These are phyloP conservation scores for Geranium brycei DNA, from an alignment of 345 rosid genomes.

Conservation along the genomic window DNA sequence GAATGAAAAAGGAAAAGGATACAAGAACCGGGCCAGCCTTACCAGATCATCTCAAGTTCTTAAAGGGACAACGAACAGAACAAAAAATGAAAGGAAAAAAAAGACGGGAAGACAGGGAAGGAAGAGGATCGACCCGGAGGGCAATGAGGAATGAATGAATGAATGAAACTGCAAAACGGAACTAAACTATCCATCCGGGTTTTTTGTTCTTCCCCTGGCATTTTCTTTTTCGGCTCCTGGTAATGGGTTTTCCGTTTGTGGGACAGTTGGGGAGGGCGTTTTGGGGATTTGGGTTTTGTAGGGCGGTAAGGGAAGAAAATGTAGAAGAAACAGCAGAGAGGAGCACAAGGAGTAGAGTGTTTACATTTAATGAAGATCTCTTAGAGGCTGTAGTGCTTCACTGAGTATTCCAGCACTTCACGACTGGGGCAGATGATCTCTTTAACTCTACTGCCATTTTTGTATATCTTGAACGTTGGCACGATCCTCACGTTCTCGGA, in stretches of 20 bases:
- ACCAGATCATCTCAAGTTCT: slow-evolving; percentile 4
- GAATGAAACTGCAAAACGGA: slow-evolving; percentile 20
- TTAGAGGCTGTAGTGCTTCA: slow-evolving; percentile 70
- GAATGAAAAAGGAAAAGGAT: no score
- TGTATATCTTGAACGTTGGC: slow-evolving; percentile 95
- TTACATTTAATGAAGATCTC: slow-evolving; percentile 14
- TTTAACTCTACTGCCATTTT: slow-evolving; percentile 64
- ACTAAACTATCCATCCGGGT: slow-evolving; percentile 40
- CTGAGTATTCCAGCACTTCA: slow-evolving; percentile 78
- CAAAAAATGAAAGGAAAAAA: not conserved
- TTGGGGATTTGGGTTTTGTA: not conserved
- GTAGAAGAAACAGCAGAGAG: no score
- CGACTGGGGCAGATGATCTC: slow-evolving; percentile 86
- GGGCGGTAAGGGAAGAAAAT: no score
- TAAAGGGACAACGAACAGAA: not conserved
- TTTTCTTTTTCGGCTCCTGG: no score
- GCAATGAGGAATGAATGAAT: slow-evolving; percentile 56
- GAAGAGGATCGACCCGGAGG: slow-evolving; percentile 16
- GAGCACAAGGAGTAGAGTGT: no score
- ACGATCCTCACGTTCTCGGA: slow-evolving; percentile 78
- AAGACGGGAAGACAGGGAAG: slow-evolving; percentile 8
- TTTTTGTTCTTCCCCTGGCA: slow-evolving; percentile 11
- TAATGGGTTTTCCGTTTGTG: slow-evolving; percentile 23
- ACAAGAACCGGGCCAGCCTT: no score
- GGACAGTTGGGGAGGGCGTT: slow-evolving; percentile 12